Conservation (phyloP, 2,329 filamentous ascomycete species). For the Colletotrichum costaricense region DNA sequence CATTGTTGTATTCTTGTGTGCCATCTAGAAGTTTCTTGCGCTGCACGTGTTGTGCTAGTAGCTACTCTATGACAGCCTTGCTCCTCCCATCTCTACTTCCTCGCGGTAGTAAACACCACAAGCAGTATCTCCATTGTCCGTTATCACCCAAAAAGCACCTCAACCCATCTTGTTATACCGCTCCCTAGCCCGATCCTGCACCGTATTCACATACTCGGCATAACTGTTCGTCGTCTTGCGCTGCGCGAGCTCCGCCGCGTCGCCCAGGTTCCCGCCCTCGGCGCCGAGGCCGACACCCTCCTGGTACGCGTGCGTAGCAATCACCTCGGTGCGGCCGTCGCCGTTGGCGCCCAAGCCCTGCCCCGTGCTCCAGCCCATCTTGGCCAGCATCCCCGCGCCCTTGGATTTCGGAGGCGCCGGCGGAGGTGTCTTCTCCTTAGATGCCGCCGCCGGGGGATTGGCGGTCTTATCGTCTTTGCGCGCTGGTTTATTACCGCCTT, state of each 20-base stretch:
- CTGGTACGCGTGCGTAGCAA: conserved; percentile 73
- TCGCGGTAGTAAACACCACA: not conserved
- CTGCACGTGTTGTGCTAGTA: no score
- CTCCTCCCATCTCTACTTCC: not conserved
- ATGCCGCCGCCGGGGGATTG: conserved; percentile 7
- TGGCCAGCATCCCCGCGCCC: conserved; percentile 74
- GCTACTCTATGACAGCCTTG: no score
- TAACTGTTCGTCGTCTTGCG: conserved; percentile 70
- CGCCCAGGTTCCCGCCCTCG: conserved; percentile 75
- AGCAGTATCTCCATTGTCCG: not conserved
- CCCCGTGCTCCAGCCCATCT: conserved; percentile 78
- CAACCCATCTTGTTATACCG: conserved; percentile 67
- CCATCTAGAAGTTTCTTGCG: no score
- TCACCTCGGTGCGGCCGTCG: conserved; percentile 71
- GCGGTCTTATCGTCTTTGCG: conserved; percentile 47
- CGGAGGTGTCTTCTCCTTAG: conserved; percentile 42
- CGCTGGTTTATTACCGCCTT: conserved; percentile 39
- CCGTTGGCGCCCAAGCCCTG: conserved; percentile 73
- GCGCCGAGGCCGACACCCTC: conserved; percentile 78
- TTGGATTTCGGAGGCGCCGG: conserved; percentile 62
- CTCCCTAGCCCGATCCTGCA: conserved; percentile 74
- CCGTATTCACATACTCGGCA: conserved; percentile 71
- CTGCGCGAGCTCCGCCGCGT: conserved; percentile 73
- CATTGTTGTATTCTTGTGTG: not conserved
- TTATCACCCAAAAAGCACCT: not conserved